Evolutionary conservation across 2,329 filamentous ascomycete genomes (phyloP), one percentile per base, ranked within the genome.

Genomic region (Didymella glomerata): DNA sequence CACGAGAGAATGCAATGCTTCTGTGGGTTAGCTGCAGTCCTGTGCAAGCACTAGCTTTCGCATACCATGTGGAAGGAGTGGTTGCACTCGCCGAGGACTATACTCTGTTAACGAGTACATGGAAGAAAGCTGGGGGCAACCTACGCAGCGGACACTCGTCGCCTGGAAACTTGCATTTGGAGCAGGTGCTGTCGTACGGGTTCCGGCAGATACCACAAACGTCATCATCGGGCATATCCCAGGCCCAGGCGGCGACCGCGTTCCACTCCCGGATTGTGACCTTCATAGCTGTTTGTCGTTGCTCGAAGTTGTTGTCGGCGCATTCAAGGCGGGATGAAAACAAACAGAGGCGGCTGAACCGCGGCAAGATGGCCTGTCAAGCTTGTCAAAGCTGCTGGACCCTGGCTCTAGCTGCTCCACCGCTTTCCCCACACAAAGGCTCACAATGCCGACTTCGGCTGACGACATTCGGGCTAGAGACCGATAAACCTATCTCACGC

Each of bases 131-230:
- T 6, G 34, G 22, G 6, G 13, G 42, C 22, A 30, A 82, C 89
- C 77, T 81, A 97, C 94, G 84, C 60, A 99, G 84, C 59, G 91
- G 91, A 80, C 95, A 99, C 75, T 97, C 93, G 72, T 99, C 95
- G 57, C 95, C 95, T 14, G 95, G 95, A 75, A 93, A 98, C 84
- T 96, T 97, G 88, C 95, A 99, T 54, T 93, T 96, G 46, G 95
- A 93, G 82, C 95, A 99, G 25, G 95, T 98, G 60, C 93, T 94
- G 77, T 99, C 95, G 76, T 98, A 99, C 72, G 97, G 91, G 63
- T 96, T 93, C 76, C 96, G 94, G 80, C 95, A 99, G 80, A 99
- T 99, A 70, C 95, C 95, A 71, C 95, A 99, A 63, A 98, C 93
- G 76, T 99, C 94, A 80, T 97, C 94, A 71, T 97, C 93, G 24